Percentiles rank a stretch among this genome's conserved stretches.
Conservation (phyloP, 441 rosid species). For the Corymbia citriodora region DNA sequence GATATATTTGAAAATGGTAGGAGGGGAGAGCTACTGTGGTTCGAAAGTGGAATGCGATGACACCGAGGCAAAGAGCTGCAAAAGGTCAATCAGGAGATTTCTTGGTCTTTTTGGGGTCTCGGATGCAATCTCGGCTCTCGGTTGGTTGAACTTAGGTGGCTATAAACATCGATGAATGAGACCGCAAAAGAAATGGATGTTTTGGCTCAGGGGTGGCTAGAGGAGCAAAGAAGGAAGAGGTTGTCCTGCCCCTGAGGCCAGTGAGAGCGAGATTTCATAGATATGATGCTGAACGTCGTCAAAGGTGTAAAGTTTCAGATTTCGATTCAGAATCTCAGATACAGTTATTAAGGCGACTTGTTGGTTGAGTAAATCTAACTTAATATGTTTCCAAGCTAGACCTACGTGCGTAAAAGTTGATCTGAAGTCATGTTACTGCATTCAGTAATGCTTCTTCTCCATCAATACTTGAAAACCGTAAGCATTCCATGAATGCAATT, state of each 20-base stretch:
- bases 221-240: conserved; percentile 30
- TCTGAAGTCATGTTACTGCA: background rate
- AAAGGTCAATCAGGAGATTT: conserved; percentile 8
- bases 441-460: background rate
- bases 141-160: conserved; percentile 34
- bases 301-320: conserved; percentile 1
- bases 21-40: background rate
- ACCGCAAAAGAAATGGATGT: conserved; percentile 18
- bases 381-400: background rate
- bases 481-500: background rate
- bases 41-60: background rate
- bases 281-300: conserved; percentile 19
- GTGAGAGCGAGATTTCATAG: conserved; percentile 30
- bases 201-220: conserved; percentile 15
- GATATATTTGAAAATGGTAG: background rate
- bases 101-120: conserved; percentile 18
- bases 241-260: background rate
- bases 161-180: conserved; percentile 23
- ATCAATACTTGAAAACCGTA: background rate
- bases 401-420: background rate
- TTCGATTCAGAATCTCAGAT: conserved; percentile 7
- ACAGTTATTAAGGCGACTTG: conserved; percentile 26
- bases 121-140: conserved; percentile 23
- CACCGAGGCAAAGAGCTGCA: background rate
- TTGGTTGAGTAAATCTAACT: conserved; percentile 4